These are phyloP conservation scores for Gossypium turneri DNA, from an alignment of 345 rosid species.

Conservation along the genomic window DNA sequence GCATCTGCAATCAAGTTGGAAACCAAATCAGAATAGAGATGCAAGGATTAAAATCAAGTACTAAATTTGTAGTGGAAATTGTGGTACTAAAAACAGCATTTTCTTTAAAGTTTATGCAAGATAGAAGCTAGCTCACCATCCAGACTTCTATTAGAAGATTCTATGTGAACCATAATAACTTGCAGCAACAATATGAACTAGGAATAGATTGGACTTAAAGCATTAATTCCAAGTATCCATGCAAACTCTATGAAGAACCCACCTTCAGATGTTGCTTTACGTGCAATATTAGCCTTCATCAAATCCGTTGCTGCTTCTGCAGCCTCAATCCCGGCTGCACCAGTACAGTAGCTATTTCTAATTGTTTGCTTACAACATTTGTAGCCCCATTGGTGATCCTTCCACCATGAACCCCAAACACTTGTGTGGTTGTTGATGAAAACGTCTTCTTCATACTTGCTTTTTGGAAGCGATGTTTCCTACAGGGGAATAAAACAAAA, in stretches of 20 bases:
- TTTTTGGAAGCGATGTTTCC: slow-evolving; percentile 46
- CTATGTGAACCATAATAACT: not conserved
- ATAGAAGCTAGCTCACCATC: not conserved
- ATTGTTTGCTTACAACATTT: slow-evolving; percentile 73
- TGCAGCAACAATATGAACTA: not conserved
- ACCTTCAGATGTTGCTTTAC: slow-evolving; percentile 57
- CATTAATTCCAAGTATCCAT: not conserved
- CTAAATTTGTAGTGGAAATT: not conserved
- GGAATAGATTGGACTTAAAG: not conserved
- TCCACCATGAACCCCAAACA: slow-evolving; percentile 97
- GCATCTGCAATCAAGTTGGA: slow-evolving; percentile 25
- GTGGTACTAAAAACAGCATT: not conserved
- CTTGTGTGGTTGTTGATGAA: slow-evolving; percentile 57
- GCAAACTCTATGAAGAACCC: not conserved
- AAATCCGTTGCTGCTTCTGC: slow-evolving; percentile 63
- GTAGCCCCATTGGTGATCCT: slow-evolving; percentile 85
- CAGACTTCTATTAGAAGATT: not conserved
- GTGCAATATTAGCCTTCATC: slow-evolving; percentile 65
- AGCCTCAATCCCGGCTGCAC: slow-evolving; percentile 77
- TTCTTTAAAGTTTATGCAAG: not conserved
- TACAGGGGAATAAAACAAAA: slow-evolving; percentile 6
- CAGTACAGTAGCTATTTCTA: slow-evolving; percentile 75
- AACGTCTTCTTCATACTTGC: slow-evolving; percentile 62
- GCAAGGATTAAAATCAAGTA: not conserved
- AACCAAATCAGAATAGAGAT: slow-evolving; percentile 2